Percentiles rank a stretch among this genome's conserved stretches.
Evolutionary conservation across 345 rosid species (phyloP).

Genomic region (Gossypium ekmanianum): DNA sequence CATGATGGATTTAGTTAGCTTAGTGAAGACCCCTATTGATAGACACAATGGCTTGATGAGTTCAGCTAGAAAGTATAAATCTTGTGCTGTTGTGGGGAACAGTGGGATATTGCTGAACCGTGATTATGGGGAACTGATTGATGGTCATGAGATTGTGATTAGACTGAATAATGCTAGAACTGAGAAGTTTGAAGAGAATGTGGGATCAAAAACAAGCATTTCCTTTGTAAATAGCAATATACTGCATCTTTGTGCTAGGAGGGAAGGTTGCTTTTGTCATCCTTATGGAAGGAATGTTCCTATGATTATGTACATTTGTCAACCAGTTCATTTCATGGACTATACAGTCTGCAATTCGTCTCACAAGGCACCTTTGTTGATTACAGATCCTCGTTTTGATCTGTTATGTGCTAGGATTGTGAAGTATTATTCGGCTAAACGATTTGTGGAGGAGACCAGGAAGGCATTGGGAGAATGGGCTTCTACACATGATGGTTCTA

Average conservation of each 20-base stretch:
- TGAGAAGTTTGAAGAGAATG: slow-evolving; percentile 43
- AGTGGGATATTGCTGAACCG: slow-evolving; percentile 69
- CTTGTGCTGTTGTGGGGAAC: slow-evolving; percentile 94
- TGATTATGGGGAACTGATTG: slow-evolving; percentile 59
- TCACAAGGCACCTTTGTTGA: slow-evolving; percentile 50
- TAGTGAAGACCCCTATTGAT: slow-evolving; percentile 58
- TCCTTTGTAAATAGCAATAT: slow-evolving; percentile 90
- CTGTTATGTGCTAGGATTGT: slow-evolving; percentile 65
- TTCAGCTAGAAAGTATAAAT: slow-evolving; percentile 39
- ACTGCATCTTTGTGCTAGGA: slow-evolving; percentile 64
- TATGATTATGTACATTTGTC: slow-evolving; percentile 77
- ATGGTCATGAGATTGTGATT: slow-evolving; percentile 77
- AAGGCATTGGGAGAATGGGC: slow-evolving; percentile 61
- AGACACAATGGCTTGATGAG: slow-evolving; percentile 34
- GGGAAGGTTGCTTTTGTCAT: slow-evolving; percentile 67
- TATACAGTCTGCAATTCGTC: slow-evolving; percentile 60
- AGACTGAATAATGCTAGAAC: slow-evolving; percentile 83
- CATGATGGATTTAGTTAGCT: slow-evolving; percentile 57
- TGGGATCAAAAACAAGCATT: slow-evolving; percentile 67
- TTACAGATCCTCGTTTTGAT: slow-evolving; percentile 85
- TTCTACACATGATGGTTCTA: slow-evolving; percentile 55
- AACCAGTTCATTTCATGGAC: slow-evolving; percentile 79
- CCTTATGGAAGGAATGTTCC: slow-evolving; percentile 73
- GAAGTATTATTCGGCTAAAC: slow-evolving; percentile 75
- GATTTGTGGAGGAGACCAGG: slow-evolving; percentile 46